Evolutionary conservation across 345 rosid species (phyloP).

Genomic region (Cardamine resedifolia): DNA sequence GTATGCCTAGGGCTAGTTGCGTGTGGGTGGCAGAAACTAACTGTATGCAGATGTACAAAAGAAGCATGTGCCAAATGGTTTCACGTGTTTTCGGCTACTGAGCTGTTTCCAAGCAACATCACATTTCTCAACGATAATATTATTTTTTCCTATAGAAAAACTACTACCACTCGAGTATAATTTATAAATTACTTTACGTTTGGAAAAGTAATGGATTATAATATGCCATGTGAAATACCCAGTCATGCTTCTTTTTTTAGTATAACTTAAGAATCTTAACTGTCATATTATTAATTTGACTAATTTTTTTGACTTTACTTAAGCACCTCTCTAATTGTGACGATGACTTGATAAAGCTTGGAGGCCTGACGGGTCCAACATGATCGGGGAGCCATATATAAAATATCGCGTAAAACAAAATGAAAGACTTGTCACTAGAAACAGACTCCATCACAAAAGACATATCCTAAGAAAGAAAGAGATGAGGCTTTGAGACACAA

Average conservation of each 20-base stretch:
- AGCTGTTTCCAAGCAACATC: conserved; percentile 23
- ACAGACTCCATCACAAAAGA: neutral
- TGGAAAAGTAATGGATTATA: neutral
- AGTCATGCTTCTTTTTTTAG: neutral
- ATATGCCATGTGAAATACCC: conserved; percentile 5
- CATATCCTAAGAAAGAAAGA: neutral
- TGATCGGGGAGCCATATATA: neutral
- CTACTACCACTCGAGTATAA: too few species aligned
- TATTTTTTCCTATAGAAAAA: neutral
- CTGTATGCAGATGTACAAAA: neutral
- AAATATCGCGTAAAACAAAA: neutral
- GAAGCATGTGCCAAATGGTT: conserved; percentile 22
- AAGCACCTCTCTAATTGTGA: neutral
- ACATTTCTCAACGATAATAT: conserved; percentile 14
- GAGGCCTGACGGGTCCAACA: neutral
- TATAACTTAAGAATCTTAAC: conserved; percentile 7
- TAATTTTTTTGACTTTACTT: neutral
- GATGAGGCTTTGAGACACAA: neutral
- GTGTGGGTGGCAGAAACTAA: neutral
- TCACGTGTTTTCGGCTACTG: conserved; percentile 19
- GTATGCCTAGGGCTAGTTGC: too few species aligned
- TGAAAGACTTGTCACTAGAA: neutral
- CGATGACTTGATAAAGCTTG: neutral
- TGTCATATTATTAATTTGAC: neutral
- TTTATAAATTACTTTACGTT: neutral